These are phyloP conservation scores for Aspergillus asperescens DNA, from an alignment of 495 filamentous ascomycete species.

Conservation along the genomic window DNA sequence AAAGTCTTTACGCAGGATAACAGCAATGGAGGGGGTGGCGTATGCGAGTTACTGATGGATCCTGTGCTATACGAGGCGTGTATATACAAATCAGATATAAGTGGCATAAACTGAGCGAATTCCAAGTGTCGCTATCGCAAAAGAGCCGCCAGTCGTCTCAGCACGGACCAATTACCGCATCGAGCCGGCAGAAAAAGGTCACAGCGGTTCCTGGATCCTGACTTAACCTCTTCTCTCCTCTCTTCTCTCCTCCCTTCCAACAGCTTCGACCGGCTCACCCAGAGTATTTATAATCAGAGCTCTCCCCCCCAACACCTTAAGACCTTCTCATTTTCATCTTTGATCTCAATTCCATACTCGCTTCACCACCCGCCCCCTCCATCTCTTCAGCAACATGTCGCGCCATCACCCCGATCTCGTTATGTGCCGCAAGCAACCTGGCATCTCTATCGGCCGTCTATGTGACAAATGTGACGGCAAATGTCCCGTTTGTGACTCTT, in stretches of 20 bases:
- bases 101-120: not conserved
- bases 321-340: not conserved
- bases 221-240: conserved; percentile 8
- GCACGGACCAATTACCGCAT: conserved; percentile 19
- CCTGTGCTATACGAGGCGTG: not conserved
- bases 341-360: conserved; percentile 4
- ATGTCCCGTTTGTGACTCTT: conserved; percentile 97
- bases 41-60: not conserved
- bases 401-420: conserved; percentile 70
- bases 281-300: conserved; percentile 1
- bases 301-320: not conserved
- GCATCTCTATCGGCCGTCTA: conserved; percentile 96
- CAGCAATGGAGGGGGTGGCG: not conserved
- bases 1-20: not conserved
- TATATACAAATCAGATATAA: not conserved
- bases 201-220: not conserved
- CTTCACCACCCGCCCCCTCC: not conserved
- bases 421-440: conserved; percentile 99
- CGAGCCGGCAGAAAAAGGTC: conserved; percentile 3
- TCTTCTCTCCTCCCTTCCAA: conserved; percentile 14
- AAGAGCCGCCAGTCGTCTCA: conserved; percentile 1
- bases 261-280: conserved; percentile 14
- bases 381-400: conserved; percentile 24
- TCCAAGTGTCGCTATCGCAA: conserved; percentile 9
- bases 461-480: conserved; percentile 99